Evolutionary conservation across 306 rosid genomes (phyloP).

Genomic region (Malus sieversii): DNA sequence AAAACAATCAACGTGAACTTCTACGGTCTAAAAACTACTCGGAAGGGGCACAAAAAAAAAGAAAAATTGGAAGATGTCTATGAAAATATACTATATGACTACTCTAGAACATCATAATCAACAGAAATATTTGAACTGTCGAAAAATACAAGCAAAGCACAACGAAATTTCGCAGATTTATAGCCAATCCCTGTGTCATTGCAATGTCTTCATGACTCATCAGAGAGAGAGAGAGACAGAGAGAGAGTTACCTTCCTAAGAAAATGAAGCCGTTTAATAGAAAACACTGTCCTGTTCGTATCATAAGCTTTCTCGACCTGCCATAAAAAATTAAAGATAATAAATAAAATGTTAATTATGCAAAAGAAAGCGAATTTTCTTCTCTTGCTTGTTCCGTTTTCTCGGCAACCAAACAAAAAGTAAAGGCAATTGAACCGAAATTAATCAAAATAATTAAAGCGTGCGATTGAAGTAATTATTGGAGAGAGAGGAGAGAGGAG

Average conservation of each 20-base stretch:
- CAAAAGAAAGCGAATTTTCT: background rate
- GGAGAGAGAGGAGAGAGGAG: background rate
- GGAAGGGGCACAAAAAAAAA: background rate
- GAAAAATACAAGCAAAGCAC: background rate
- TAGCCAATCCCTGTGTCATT: background rate
- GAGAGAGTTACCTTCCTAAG: conserved; percentile 64
- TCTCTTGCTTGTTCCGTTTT: background rate
- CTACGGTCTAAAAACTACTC: background rate
- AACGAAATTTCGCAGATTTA: background rate
- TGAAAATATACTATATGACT: background rate
- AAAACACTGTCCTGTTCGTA: conserved; percentile 88
- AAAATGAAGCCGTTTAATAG: conserved; percentile 80
- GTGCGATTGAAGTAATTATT: background rate
- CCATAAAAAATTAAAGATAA: background rate
- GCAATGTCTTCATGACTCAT: background rate
- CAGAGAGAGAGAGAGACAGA: background rate
- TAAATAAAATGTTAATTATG: background rate
- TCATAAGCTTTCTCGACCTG: conserved; percentile 55
- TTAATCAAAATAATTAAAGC: background rate
- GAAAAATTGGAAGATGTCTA: background rate
- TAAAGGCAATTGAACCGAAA: background rate
- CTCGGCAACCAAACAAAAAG: conserved; percentile 14
- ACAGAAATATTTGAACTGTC: background rate
- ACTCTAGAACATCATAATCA: background rate
- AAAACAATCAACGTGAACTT: background rate